Evolutionary conservation across 2,329 filamentous ascomycete species (phyloP), one percentile per base, ranked within the genome.

Genomic region (Aspergillus costaricaensis): DNA sequence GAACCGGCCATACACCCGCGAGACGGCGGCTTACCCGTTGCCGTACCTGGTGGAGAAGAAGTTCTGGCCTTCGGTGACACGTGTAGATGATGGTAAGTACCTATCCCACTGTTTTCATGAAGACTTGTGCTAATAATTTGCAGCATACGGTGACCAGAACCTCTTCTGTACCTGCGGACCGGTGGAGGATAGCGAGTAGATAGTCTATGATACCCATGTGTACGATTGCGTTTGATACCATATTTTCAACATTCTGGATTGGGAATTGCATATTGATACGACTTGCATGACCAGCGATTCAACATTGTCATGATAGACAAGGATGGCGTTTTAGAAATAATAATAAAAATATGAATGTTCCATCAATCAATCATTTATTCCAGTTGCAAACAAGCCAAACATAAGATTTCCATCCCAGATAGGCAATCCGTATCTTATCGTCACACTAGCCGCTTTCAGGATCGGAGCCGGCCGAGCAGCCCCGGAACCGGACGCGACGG

Each of bases 141-240:
- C 68, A 94, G 91, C 91, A 12, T 96, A 91, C 71, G 93, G 93
- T 61, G 93, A 97, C 73, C 85, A 89, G 71, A 96, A 97, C 80
- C 86, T 97, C 62, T 96, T 96, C 84, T 97, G 93, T 82, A 96
- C 92, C 9, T 97, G 93, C 76, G 90, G 91, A 41, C 92, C 93
- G 0, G 91, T 96, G 7, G 90, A 92, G 76, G 78, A 81, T 44
- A 73, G 74, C 39, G 78, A 79, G 52, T 76, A 73, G 70, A 71
- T 66, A 58, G 9, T 43, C 51, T 69, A 71, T 19, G 41, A 44
- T 6, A 21, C 41, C 32, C 32, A 36, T 36, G 32, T 36, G 32
- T 57, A 53, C 48, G 65, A 60, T 41, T 57, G 64, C 32, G 4
- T 36, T 36, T 36, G 32, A 36, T 36, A 36, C 32, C 32, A 63